Evolutionary conservation across 371 early-diverging fungal species (phyloP).

Genomic region (Mucor plumbeus): DNA sequence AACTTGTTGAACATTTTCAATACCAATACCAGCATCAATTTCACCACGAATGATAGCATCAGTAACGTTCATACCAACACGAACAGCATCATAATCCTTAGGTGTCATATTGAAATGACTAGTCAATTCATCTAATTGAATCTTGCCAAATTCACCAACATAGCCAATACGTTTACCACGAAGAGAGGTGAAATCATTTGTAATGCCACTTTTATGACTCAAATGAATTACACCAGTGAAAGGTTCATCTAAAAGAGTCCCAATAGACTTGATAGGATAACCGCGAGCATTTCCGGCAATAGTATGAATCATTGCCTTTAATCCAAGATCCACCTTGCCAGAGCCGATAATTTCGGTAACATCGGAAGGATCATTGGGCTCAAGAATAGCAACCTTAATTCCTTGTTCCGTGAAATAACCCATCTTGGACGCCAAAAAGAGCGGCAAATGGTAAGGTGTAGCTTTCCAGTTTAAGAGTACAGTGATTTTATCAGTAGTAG

Average conservation of each 20-base stretch:
- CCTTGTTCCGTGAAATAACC: conserved; percentile 65
- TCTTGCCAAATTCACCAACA: conserved; percentile 72
- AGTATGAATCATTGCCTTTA: conserved; percentile 77
- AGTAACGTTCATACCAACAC: conserved; percentile 74
- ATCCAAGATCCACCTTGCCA: conserved; percentile 69
- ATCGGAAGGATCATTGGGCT: conserved; percentile 70
- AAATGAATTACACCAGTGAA: conserved; percentile 71
- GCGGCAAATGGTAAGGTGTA: conserved; percentile 69
- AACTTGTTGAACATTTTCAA: conserved; percentile 74
- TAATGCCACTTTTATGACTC: conserved; percentile 59
- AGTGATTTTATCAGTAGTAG: conserved; percentile 63
- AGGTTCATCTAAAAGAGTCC: conserved; percentile 70
- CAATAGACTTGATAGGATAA: conserved; percentile 68
- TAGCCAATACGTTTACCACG: conserved; percentile 69
- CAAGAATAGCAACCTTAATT: conserved; percentile 68
- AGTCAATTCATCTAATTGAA: conserved; percentile 69
- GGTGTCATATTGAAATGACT: conserved; percentile 65
- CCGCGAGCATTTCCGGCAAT: conserved; percentile 73
- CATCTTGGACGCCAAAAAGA: conserved; percentile 68
- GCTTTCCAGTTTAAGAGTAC: conserved; percentile 67
- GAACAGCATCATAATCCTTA: conserved; percentile 63
- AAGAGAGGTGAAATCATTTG: conserved; percentile 58
- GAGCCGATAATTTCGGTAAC: conserved; percentile 70
- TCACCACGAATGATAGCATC: conserved; percentile 64
- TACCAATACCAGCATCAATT: conserved; percentile 74